Percentiles rank a stretch among this genome's conserved stretches.
Conservation (phyloP, 192 early-diverging fungal species). For the Coemansia sp. region DNA sequence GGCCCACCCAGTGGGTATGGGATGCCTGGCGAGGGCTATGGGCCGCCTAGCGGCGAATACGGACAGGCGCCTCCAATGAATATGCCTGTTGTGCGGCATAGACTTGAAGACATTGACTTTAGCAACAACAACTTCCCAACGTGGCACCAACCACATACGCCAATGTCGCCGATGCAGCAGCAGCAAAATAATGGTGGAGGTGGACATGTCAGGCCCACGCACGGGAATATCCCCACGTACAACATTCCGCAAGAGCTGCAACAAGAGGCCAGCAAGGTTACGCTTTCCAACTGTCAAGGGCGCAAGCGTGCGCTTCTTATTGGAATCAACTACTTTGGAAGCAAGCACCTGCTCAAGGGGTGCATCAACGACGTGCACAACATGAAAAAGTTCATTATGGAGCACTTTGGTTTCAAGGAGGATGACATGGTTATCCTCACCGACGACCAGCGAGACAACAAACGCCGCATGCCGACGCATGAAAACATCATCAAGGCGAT, state of each 20-base stretch:
- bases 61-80: slow-evolving; percentile 31
- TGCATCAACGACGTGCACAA: slow-evolving; percentile 86
- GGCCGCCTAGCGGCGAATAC: slow-evolving; percentile 15
- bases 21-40: slow-evolving; percentile 16
- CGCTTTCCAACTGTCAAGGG: slow-evolving; percentile 57
- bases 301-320: slow-evolving; percentile 83
- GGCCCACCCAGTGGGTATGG: slow-evolving; percentile 10
- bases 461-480: slow-evolving; percentile 66
- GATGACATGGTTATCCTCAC: slow-evolving; percentile 74
- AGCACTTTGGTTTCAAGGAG: slow-evolving; percentile 66
- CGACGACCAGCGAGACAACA: slow-evolving; percentile 68
- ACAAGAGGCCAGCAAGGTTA: slow-evolving; percentile 50
- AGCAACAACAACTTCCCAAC: slow-evolving; percentile 42
- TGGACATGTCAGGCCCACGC: slow-evolving; percentile 23
- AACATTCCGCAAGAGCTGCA: slow-evolving; percentile 51
- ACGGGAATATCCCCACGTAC: slow-evolving; percentile 50
- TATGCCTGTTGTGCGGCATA: slow-evolving; percentile 42
- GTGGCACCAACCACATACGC: slow-evolving; percentile 28
- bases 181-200: slow-evolving; percentile 14
- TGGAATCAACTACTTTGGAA: slow-evolving; percentile 87
- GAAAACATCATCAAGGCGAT: slow-evolving; percentile 75
- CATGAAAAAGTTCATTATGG: slow-evolving; percentile 69
- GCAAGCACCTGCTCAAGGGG: slow-evolving; percentile 64
- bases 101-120: slow-evolving; percentile 53
- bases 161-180: slow-evolving; percentile 19